phyloP scores from a whole-genome alignment of 768 basidiomycete species.

The Lactarius vividus region DNA sequence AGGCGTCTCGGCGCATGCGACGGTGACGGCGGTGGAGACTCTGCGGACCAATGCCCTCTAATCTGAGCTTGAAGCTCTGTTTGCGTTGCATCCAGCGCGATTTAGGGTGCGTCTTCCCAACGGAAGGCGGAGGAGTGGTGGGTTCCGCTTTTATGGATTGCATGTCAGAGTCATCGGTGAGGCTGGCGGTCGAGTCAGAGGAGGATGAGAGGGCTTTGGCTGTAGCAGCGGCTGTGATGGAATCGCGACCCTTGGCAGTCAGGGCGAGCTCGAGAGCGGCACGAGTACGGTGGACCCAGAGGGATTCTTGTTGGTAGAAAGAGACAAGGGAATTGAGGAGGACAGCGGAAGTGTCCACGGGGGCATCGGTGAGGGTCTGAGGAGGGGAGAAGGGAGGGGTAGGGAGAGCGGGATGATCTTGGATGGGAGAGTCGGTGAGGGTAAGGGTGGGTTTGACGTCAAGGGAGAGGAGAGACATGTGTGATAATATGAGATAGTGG shows the following conservation, averaged over 20 bases:
- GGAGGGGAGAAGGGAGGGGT: slow-evolving; percentile 36
- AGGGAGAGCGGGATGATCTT: slow-evolving; percentile 30
- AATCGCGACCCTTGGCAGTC: slow-evolving; percentile 31
- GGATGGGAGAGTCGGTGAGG: slow-evolving; percentile 28
- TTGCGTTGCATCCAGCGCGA: slow-evolving; percentile 60
- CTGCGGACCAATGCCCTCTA: slow-evolving; percentile 42
- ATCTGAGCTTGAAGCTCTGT: slow-evolving; percentile 52
- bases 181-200: slow-evolving; percentile 22
- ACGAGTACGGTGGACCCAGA: slow-evolving; percentile 68
- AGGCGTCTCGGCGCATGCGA: slow-evolving; percentile 28
- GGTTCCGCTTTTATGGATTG: slow-evolving; percentile 37
- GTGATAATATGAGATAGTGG: slow-evolving; percentile 7
- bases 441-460: slow-evolving; percentile 24
- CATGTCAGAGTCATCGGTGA: slow-evolving; percentile 27
- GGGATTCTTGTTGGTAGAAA: slow-evolving; percentile 69
- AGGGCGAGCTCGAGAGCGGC: slow-evolving; percentile 54
- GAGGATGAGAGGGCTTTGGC: slow-evolving; percentile 24
- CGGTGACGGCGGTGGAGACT: slow-evolving; percentile 34
- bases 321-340: slow-evolving; percentile 62
- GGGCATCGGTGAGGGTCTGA: slow-evolving; percentile 25
- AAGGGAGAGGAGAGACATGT: slow-evolving; percentile 25
- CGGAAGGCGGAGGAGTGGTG: slow-evolving; percentile 28
- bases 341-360: slow-evolving; percentile 42
- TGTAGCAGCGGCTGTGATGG: slow-evolving; percentile 19
- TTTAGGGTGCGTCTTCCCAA: slow-evolving; percentile 29